Evolutionary conservation across 192 early-diverging fungal species (phyloP).

Genomic region (Coemansia sp.): DNA sequence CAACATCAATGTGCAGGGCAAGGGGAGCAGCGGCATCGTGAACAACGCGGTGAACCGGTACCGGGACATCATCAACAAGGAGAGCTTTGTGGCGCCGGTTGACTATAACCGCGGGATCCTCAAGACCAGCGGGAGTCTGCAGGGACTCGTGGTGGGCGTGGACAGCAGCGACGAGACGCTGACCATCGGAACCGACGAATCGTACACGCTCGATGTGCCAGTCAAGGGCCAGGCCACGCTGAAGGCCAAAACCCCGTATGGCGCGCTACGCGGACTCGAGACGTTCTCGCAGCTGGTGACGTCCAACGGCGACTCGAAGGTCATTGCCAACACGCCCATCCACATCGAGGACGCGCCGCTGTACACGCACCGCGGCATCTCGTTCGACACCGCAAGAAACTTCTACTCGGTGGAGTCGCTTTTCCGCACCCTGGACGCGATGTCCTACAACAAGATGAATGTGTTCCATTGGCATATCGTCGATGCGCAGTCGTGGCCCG

Average conservation of each 20-base stretch:
- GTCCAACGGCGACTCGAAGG: slow-evolving; percentile 47
- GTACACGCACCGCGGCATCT: slow-evolving; percentile 68
- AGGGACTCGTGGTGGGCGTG: slow-evolving; percentile 24
- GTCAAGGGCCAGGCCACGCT: slow-evolving; percentile 56
- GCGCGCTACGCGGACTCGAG: slow-evolving; percentile 71
- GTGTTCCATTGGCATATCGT: slow-evolving; percentile 82
- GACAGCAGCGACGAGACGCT: slow-evolving; percentile 44
- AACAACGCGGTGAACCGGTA: slow-evolving; percentile 35
- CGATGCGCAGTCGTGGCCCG: slow-evolving; percentile 71
- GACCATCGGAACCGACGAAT: slow-evolving; percentile 62
- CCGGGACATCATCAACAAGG: slow-evolving; percentile 31
- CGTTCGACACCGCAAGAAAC: slow-evolving; percentile 70
- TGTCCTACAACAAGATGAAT: slow-evolving; percentile 75
- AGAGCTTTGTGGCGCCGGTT: slow-evolving; percentile 38
- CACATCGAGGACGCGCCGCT: slow-evolving; percentile 63
- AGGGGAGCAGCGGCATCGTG: slow-evolving; percentile 15
- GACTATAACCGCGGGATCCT: slow-evolving; percentile 43
- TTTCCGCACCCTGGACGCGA: slow-evolving; percentile 63
- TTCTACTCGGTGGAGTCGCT: slow-evolving; percentile 63
- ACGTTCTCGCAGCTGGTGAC: slow-evolving; percentile 72
- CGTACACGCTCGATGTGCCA: slow-evolving; percentile 67
- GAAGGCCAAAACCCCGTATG: slow-evolving; percentile 61
- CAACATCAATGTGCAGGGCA: slow-evolving; percentile 23
- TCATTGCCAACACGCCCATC: slow-evolving; percentile 61
- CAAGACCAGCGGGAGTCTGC: slow-evolving; percentile 26